Percentiles rank a stretch among this genome's conserved stretches.
These are phyloP conservation scores for Dendrobium chrysotoxum DNA, from an alignment of 106 monocot genomes.

Conservation along the genomic window DNA sequence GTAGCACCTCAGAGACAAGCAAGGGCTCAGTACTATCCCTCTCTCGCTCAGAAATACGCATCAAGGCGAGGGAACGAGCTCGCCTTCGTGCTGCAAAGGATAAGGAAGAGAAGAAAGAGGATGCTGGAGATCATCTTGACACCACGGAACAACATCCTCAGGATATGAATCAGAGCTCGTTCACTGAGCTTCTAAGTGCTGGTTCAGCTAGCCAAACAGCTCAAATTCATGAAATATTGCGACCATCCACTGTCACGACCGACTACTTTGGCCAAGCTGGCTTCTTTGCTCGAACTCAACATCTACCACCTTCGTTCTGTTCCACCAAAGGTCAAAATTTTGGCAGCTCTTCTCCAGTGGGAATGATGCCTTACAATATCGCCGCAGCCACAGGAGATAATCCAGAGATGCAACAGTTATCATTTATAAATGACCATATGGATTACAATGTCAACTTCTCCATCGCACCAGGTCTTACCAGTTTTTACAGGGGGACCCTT, in stretches of 20 bases:
- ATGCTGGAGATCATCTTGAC: constrained; percentile 18
- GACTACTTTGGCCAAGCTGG: constrained; percentile 62
- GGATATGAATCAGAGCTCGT: constrained; percentile 30
- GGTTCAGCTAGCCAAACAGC: constrained; percentile 12
- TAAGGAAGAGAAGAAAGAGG: constrained; percentile 29
- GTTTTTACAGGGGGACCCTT: constrained; percentile 20
- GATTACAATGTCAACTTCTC: constrained; percentile 11
- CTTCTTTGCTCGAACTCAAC: constrained; percentile 23
- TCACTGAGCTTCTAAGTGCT: constrained; percentile 79
- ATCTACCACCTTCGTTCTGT: constrained; percentile 24
- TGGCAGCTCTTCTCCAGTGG: constrained; percentile 37
- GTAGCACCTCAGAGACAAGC: constrained; percentile 92
- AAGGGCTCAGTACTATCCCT: constrained; percentile 87
- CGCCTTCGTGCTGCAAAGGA: constrained; percentile 23
- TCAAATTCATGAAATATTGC: constrained; percentile 28
- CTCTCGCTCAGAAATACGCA: constrained; percentile 46
- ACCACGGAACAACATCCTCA: constrained; percentile 8
- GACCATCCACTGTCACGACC: constrained; percentile 25
- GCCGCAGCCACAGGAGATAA: constrained; percentile 27
- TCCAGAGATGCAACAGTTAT: constrained; percentile 3
- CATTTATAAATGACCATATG: constrained; percentile 4
- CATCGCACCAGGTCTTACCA: constrained; percentile 4
- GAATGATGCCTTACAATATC: constrained; percentile 41
- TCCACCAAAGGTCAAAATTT: constrained; percentile 27
- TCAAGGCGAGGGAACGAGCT: constrained; percentile 62